Evolutionary conservation across 108 stramenopile species (phyloP).

Genomic region (Skeletonema marinoi): DNA sequence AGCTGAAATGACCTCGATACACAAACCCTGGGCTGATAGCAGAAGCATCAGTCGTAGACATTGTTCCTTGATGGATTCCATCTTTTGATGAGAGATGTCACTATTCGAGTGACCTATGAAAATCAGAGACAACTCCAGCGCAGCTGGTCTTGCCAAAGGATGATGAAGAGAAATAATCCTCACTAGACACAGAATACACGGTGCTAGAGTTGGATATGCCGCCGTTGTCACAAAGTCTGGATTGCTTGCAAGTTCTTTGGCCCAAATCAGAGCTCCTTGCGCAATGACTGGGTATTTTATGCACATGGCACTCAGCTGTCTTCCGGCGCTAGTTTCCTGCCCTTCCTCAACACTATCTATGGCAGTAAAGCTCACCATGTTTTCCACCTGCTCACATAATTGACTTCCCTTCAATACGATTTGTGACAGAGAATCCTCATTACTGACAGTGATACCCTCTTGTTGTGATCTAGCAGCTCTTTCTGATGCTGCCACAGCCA

Average conservation of each 20-base stretch:
- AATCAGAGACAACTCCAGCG: conserved; percentile 62
- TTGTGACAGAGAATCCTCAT: conserved; percentile 60
- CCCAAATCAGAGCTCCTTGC: conserved; percentile 83
- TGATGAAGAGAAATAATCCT: conserved; percentile 67
- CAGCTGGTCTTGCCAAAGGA: conserved; percentile 66
- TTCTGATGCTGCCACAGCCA: conserved; percentile 71
- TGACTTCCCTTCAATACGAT: conserved; percentile 63
- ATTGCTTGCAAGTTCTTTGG: conserved; percentile 60
- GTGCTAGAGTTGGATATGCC: conserved; percentile 75
- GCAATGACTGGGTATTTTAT: conserved; percentile 67
- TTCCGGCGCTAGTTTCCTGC: conserved; percentile 53
- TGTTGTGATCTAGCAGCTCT: conserved; percentile 20
- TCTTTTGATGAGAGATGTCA: conserved; percentile 82
- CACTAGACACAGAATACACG: conserved; percentile 76
- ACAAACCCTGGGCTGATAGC: conserved; percentile 67
- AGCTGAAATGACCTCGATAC: conserved; percentile 55
- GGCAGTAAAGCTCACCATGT: conserved; percentile 83
- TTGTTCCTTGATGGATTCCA: conserved; percentile 88
- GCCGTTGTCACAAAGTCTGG: conserved; percentile 75
- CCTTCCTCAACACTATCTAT: conserved; percentile 35
- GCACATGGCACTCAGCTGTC: conserved; percentile 68
- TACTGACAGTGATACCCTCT: conserved; percentile 17
- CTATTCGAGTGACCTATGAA: conserved; percentile 78
- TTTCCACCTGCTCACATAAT: conserved; percentile 80
- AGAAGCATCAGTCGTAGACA: conserved; percentile 73